Percentiles rank a stretch among this genome's conserved stretches.
Evolutionary conservation across 768 basidiomycete genomes (phyloP).

Genomic region (Mycena belliarum): DNA sequence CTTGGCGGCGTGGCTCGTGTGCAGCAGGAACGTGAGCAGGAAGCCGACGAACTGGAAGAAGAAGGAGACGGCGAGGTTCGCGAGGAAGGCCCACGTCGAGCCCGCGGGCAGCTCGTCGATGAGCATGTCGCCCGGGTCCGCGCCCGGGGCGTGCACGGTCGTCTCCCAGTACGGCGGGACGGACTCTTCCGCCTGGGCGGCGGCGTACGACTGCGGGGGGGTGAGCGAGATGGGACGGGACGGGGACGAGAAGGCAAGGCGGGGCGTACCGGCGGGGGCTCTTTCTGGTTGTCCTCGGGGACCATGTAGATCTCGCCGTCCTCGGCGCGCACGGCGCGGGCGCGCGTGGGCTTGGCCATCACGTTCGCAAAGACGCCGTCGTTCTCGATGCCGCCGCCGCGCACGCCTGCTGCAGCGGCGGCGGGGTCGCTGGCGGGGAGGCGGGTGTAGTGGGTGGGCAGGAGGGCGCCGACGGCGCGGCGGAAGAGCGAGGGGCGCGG

Average conservation of each 20-base stretch:
- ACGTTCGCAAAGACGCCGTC: constrained; percentile 97
- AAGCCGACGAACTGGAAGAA: constrained; percentile 98
- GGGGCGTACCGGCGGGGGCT: constrained; percentile 78
- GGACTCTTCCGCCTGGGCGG: constrained; percentile 79
- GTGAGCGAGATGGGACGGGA: background rate
- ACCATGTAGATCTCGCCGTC: constrained; percentile 62
- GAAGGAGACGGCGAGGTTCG: constrained; percentile 83
- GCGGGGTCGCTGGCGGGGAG: constrained; percentile 40
- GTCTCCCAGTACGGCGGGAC: constrained; percentile 98
- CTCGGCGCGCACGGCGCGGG: constrained; percentile 46
- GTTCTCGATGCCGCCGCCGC: constrained; percentile 78
- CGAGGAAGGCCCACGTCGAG: constrained; percentile 67
- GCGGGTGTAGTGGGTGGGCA: constrained; percentile 66
- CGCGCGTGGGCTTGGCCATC: constrained; percentile 75
- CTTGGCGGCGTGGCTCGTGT: constrained; percentile 90
- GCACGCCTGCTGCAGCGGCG: constrained; percentile 25
- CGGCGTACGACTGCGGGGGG: constrained; percentile 69
- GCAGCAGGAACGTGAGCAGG: constrained; percentile 89
- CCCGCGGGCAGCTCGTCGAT: constrained; percentile 92
- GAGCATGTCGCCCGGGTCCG: constrained; percentile 62
- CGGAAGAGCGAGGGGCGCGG: constrained; percentile 56
- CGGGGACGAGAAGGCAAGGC: background rate
- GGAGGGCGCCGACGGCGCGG: constrained; percentile 56
- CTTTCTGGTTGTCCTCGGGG: constrained; percentile 81
- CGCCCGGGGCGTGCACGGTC: constrained; percentile 79